These are phyloP conservation scores for Onygenales sp. DNA, from an alignment of 2,329 filamentous ascomycete genomes.

Conservation along the genomic window DNA sequence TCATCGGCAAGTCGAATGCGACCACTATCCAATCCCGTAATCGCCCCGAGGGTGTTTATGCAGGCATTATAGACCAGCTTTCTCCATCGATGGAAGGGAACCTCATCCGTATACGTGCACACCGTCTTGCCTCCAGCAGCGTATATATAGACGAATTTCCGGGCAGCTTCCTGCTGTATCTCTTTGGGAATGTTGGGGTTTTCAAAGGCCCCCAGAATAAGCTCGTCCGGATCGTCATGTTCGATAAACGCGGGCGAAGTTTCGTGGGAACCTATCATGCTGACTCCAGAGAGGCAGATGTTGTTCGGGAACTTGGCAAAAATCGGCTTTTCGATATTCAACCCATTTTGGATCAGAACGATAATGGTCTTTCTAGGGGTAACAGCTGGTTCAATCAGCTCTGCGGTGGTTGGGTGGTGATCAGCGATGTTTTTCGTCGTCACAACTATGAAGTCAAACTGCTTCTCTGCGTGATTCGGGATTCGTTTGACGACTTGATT, in stretches of 20 bases:
- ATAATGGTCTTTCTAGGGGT: background rate
- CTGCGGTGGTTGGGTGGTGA: background rate
- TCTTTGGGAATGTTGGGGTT: background rate
- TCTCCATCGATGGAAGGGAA: background rate
- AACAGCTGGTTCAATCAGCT: background rate
- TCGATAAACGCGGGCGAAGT: background rate
- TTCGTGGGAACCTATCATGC: background rate
- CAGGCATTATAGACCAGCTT: background rate
- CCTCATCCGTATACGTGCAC: background rate
- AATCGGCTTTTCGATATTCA: background rate
- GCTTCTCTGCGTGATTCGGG: background rate
- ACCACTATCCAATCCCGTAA: background rate
- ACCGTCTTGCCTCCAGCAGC: background rate
- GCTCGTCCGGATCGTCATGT: background rate
- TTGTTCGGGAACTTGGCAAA: background rate
- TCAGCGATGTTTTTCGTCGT: slow-evolving; percentile 1
- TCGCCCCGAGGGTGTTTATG: background rate
- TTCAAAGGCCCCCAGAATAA: background rate
- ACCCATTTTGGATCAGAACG: background rate
- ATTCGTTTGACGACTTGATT: background rate
- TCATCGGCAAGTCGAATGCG: too few relatives aligned
- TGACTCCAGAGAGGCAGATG: background rate
- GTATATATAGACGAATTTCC: background rate
- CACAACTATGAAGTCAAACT: background rate
- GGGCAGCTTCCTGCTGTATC: background rate